A percentile compares a stretch with the other conserved stretches of the same genome.
Conservation (phyloP, 371 early-diverging fungal species). For the Circinella minor region DNA sequence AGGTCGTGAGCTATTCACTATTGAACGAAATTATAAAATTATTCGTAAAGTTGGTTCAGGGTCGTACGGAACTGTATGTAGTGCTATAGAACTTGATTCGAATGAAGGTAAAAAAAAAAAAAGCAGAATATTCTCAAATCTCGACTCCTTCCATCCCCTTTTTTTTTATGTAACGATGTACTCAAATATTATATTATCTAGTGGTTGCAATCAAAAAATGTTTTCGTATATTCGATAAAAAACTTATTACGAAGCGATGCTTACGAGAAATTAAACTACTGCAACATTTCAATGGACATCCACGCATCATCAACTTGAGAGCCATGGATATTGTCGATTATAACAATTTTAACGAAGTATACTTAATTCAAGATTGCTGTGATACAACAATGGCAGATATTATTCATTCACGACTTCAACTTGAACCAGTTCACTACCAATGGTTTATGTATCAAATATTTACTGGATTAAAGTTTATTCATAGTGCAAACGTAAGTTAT, state of each 20-base stretch:
- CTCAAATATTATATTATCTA: conserved; percentile 12
- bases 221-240: conserved; percentile 70
- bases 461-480: conserved; percentile 89
- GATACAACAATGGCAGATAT: conserved; percentile 94
- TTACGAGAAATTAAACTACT: conserved; percentile 79
- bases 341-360: conserved; percentile 74
- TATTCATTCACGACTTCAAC: conserved; percentile 80
- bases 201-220: conserved; percentile 84
- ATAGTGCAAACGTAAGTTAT: conserved; percentile 81
- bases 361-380: conserved; percentile 73
- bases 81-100: conserved; percentile 33
- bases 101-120: conserved; percentile 24
- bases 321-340: conserved; percentile 74
- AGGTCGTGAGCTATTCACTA: conserved; percentile 57
- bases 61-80: conserved; percentile 91
- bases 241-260: conserved; percentile 73
- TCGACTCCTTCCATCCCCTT: not conserved
- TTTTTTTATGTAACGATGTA: not conserved
- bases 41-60: conserved; percentile 89
- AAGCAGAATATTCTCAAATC: not conserved
- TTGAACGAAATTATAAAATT: conserved; percentile 73
- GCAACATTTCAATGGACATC: conserved; percentile 79
- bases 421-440: conserved; percentile 90
- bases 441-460: conserved; percentile 93
- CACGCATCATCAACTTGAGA: conserved; percentile 74